These are phyloP conservation scores for Ruellia speciosa DNA, from an alignment of 305 asterid species.

Conservation along the genomic window DNA sequence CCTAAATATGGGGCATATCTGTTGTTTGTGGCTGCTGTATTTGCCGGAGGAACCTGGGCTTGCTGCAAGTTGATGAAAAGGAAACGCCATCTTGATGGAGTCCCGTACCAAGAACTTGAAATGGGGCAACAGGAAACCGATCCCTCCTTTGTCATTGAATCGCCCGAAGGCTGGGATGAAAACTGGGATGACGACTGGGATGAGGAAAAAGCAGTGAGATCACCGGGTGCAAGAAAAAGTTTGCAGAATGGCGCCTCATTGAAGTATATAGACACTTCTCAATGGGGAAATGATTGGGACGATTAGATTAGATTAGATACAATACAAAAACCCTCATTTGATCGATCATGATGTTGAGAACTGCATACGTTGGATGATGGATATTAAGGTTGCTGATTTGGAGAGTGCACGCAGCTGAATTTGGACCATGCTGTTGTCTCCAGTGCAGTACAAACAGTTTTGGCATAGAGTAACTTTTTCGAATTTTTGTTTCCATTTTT, in stretches of 20 bases:
- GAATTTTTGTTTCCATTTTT: no score
- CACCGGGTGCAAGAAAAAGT: slow-evolving; percentile 27
- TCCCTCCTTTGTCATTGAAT: slow-evolving; percentile 28
- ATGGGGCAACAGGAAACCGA: slow-evolving; percentile 37
- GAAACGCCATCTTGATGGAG: slow-evolving; percentile 33
- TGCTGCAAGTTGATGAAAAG: slow-evolving; percentile 44
- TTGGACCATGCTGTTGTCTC: no score
- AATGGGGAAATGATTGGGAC: slow-evolving; percentile 33
- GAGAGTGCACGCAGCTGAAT: no score
- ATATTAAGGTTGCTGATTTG: neutral
- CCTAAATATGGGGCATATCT: slow-evolving; percentile 43
- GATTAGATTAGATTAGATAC: slow-evolving; percentile 11
- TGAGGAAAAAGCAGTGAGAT: slow-evolving; percentile 36
- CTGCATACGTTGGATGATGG: neutral
- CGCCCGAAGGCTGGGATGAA: slow-evolving; percentile 46
- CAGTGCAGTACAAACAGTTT: no score
- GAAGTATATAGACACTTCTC: slow-evolving; percentile 29
- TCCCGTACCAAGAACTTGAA: slow-evolving; percentile 56
- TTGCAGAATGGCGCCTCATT: slow-evolving; percentile 30
- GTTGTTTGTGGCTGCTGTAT: slow-evolving; percentile 33
- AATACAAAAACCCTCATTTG: neutral
- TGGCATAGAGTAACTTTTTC: no score
- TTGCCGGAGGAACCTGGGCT: slow-evolving; percentile 41
- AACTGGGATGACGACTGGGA: slow-evolving; percentile 75
- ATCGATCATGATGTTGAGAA: neutral